Evolutionary conservation across 495 filamentous ascomycete genomes (phyloP).

Genomic region (Neurospora discreta): DNA sequence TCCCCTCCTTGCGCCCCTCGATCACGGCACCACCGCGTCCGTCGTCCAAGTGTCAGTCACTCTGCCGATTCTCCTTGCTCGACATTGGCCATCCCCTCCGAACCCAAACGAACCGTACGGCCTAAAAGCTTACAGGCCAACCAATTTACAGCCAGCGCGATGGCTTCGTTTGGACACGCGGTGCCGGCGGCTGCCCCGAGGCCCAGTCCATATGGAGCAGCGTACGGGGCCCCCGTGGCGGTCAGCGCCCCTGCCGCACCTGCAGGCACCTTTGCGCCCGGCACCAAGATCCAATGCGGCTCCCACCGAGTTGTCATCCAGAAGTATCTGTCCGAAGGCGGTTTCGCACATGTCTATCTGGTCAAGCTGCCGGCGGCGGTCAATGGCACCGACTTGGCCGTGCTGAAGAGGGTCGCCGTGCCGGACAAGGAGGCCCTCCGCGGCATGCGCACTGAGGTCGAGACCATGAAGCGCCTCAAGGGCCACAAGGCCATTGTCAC

Average conservation of each 20-base stretch:
- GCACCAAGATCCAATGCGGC: constrained; percentile 93
- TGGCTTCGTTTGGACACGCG: constrained; percentile 37
- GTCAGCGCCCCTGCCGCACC: constrained; percentile 48
- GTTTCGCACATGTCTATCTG: constrained; percentile 96
- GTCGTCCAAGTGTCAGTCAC: background rate
- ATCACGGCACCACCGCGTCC: background rate
- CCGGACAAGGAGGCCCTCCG: constrained; percentile 88
- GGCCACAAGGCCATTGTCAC: constrained; percentile 93
- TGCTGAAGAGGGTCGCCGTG: constrained; percentile 94
- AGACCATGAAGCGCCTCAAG: constrained; percentile 98
- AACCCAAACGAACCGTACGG: background rate
- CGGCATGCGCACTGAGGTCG: constrained; percentile 95
- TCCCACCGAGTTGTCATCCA: constrained; percentile 90
- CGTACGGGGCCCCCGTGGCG: constrained; percentile 21
- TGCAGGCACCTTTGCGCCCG: constrained; percentile 80
- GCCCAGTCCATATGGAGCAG: constrained; percentile 23
- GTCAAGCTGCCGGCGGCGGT: constrained; percentile 70
- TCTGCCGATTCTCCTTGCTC: background rate
- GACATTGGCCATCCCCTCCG: background rate
- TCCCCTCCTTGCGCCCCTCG: background rate
- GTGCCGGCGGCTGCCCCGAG: constrained; percentile 24
- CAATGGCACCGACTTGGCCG: constrained; percentile 73
- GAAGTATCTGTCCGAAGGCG: constrained; percentile 95
- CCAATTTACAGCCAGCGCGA: constrained; percentile 14
- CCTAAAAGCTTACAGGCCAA: background rate